Evolutionary conservation across 768 basidiomycete genomes (phyloP).

Genomic region (Amanita pallidorosea): DNA sequence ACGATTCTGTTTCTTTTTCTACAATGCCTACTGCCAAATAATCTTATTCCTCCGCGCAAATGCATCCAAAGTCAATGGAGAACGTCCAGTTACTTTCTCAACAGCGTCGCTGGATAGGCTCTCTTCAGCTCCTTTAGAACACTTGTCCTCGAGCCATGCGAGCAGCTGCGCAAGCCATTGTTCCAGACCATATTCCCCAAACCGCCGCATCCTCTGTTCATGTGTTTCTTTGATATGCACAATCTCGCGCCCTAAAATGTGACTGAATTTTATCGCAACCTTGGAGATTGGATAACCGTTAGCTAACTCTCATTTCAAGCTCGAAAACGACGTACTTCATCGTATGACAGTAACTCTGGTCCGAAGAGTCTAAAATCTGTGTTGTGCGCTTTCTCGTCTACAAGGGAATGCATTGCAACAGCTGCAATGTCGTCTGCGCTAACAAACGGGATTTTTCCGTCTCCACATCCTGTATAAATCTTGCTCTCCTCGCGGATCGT

Average conservation of each 20-base stretch:
- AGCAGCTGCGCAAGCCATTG: not conserved
- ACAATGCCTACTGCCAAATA: not conserved
- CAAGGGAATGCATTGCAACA: not conserved
- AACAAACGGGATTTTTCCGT: not conserved
- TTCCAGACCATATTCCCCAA: not conserved
- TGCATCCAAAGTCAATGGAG: not conserved
- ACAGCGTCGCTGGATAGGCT: not conserved
- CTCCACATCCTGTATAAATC: not conserved
- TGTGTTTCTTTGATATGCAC: not conserved
- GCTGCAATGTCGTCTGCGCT: not conserved
- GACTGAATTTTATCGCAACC: not conserved
- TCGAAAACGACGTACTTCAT: not conserved
- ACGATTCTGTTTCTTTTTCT: too few relatives aligned
- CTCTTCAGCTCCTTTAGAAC: not conserved
- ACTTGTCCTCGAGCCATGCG: not conserved
- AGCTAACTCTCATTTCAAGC: not conserved
- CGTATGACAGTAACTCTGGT: not conserved
- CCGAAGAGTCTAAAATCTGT: not conserved
- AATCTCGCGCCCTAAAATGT: not conserved
- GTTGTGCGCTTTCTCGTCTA: not conserved
- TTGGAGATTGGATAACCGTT: not conserved
- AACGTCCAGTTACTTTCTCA: not conserved
- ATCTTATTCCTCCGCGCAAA: not conserved
- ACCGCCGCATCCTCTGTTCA: not conserved
- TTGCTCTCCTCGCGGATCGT: not conserved